A percentile compares a stretch with the other conserved stretches of the same genome.
phyloP scores from a whole-genome alignment of 1,139 yeast genomes.

The Saccharomyces hybrid region DNA sequence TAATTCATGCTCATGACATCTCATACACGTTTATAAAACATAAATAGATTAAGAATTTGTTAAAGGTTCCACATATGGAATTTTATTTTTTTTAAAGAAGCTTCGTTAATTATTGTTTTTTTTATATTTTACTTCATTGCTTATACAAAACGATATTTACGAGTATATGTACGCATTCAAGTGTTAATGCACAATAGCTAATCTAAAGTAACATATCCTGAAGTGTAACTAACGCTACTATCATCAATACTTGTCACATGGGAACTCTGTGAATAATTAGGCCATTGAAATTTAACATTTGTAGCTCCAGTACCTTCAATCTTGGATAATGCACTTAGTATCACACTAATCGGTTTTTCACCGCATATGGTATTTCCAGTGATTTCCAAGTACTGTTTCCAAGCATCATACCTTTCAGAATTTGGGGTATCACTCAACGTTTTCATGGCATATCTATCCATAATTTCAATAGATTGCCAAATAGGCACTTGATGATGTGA shows the following conservation, averaged over 20 bases:
- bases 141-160: too few species aligned
- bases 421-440: constrained; percentile 48
- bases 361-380: constrained; percentile 95
- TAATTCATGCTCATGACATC: neutral
- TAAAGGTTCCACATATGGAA: neutral
- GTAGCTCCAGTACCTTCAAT: constrained; percentile 12
- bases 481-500: constrained; percentile 40
- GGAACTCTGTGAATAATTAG: constrained; percentile 76
- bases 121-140: neutral
- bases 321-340: constrained; percentile 37
- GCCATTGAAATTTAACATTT: constrained; percentile 50
- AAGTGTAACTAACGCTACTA: constrained; percentile 84
- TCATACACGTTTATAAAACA: neutral
- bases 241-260: constrained; percentile 44
- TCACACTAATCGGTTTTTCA: constrained; percentile 65
- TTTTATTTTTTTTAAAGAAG: neutral
- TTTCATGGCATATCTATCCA: constrained; percentile 66
- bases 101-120: too few species aligned
- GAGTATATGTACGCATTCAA: neutral
- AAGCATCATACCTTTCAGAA: constrained; percentile 36
- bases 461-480: constrained; percentile 58
- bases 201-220: constrained; percentile 45
- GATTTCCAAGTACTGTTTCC: constrained; percentile 55
- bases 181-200: neutral
- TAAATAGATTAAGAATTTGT: neutral